Base-by-base conservation (phyloP, 1,284 basidiomycete species). In the Erythrobasidium hasegawianum region DNA sequence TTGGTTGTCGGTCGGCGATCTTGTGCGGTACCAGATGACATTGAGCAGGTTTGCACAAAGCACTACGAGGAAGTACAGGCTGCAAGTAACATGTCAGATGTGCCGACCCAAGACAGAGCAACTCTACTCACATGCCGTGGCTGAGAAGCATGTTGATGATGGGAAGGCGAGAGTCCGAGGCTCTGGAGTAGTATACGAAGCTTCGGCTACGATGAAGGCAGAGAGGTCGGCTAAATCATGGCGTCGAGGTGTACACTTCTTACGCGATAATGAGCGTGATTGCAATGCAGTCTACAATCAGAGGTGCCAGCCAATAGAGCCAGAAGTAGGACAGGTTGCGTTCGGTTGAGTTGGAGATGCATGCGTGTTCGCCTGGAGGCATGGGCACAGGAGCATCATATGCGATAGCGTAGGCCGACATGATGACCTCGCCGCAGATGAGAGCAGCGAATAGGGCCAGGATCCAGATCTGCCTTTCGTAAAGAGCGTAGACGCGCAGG, bases 251-350 rank as follows among this genome's bases (percentile, higher is more conserved):
- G n/a, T n/a, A n/a, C n/a, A n/a, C n/a, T n/a, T n/a, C 57, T 22
- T 29, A 49, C 57, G 49, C 33, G 22, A 59, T 24, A 16, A 38
- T 43, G 1, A 59, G 57, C 14, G 47, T 8, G 43, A 59, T 26
- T 16, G 49, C 49, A 1, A 47, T 22, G 26, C 20, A 47, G 57
- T 59, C 57, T 8, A 47, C 33, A 9, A 59, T 14, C 7, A 59
- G 40, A 18, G 57, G 57, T 13, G 43, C 26, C 26, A 59, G 49
- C 57, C 57, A 59, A 27, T 47, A 59, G 13, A 59, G 11, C 57
- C 57, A 59, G 16, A 59, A 33, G 7, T 16, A n/a, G 11, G 26
- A 27, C 16, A 43, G 33, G 33, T 33, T 59, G 18, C 49, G 33
- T 9, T 24, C 16, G 27, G 14, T n/a, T 9, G 57, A 59, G 43